Conservation (phyloP, 805 yeast genomes). For the Candida manassasensis region DNA sequence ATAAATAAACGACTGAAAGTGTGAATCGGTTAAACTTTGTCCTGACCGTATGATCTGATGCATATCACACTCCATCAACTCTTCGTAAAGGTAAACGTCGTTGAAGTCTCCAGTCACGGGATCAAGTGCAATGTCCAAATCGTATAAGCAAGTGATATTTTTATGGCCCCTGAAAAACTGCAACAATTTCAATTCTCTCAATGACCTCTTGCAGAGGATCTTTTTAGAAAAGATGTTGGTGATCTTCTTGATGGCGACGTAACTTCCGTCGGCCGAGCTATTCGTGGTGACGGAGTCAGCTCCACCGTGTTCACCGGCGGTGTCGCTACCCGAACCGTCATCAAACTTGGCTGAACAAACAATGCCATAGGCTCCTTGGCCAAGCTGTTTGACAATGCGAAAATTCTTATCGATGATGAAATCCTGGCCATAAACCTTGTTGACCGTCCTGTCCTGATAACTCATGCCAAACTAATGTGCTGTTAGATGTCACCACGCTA, state of each 20-base stretch:
- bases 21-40: conserved; percentile 90
- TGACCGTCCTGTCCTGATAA: conserved; percentile 29
- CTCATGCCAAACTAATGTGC: too few relatives aligned
- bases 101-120: conserved; percentile 62
- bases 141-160: conserved; percentile 92
- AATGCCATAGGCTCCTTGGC: conserved; percentile 97
- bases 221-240: conserved; percentile 91
- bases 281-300: background rate
- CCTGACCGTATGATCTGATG: conserved; percentile 94
- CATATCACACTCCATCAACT: conserved; percentile 97
- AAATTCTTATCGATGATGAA: conserved; percentile 87
- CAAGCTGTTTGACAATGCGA: conserved; percentile 85
- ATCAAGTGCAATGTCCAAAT: conserved; percentile 83
- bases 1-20: conserved; percentile 88
- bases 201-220: conserved; percentile 84
- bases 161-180: conserved; percentile 95
- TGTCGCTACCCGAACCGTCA: conserved; percentile 48
- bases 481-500: too few relatives aligned
- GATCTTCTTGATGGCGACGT: conserved; percentile 91
- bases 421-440: conserved; percentile 66
- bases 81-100: conserved; percentile 91
- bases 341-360: conserved; percentile 92
- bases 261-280: conserved; percentile 25
- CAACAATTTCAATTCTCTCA: conserved; percentile 83
- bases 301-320: background rate